Evolutionary conservation across 805 yeast genomes (phyloP).

Genomic region (Yarrowia sp.): DNA sequence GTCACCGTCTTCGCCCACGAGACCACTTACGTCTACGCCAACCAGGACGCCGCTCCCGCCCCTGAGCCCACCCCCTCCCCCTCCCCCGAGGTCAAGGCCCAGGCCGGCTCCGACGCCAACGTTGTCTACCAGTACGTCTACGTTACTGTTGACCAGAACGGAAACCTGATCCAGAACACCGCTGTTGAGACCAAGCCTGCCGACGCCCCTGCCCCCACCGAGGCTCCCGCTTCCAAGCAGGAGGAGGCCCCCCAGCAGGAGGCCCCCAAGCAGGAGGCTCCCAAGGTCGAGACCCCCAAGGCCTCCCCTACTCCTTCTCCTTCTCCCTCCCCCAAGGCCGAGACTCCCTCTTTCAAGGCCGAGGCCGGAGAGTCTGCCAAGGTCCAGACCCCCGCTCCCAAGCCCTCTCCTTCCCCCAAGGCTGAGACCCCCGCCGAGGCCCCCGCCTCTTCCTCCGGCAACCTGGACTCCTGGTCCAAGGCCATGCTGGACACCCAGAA

Average conservation of each 20-base stretch:
- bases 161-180: slow-evolving; percentile 48
- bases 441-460: not conserved
- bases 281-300: slow-evolving; percentile 12
- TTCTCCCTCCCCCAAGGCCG: slow-evolving; percentile 11
- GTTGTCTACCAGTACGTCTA: slow-evolving; percentile 55
- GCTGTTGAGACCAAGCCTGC: slow-evolving; percentile 32
- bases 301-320: not conserved
- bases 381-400: slow-evolving; percentile 22
- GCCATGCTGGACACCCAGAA: slow-evolving; percentile 45
- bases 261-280: slow-evolving; percentile 8
- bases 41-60: slow-evolving; percentile 39
- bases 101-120: slow-evolving; percentile 28
- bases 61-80: slow-evolving; percentile 40
- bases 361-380: slow-evolving; percentile 14
- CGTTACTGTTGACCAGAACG: slow-evolving; percentile 53
- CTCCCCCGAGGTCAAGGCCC: slow-evolving; percentile 38
- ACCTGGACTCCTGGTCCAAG: slow-evolving; percentile 40
- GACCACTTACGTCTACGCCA: slow-evolving; percentile 39
- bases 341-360: slow-evolving; percentile 13
- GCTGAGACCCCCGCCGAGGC: slow-evolving; percentile 22
- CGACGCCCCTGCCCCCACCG: slow-evolving; percentile 4
- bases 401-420: slow-evolving; percentile 29
- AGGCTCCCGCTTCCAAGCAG: slow-evolving; percentile 12
- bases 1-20: slow-evolving; percentile 39
- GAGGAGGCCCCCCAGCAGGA: slow-evolving; percentile 16